A percentile compares a stretch with the other conserved stretches of the same genome.
phyloP scores from a whole-genome alignment of 1,139 yeast genomes.

The Kodamaea fungicola region DNA sequence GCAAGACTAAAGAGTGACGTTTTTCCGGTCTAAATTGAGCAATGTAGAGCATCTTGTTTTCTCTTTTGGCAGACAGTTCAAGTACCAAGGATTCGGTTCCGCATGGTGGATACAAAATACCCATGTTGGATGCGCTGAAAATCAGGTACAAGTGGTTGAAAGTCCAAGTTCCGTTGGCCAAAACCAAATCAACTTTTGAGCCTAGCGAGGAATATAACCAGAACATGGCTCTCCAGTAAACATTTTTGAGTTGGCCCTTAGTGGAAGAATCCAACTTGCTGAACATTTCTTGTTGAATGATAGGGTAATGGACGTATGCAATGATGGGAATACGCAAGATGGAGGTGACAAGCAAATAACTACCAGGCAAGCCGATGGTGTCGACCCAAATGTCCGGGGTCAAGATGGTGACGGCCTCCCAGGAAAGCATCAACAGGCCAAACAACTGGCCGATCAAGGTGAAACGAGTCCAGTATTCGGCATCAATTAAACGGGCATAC shows the following conservation, averaged over 20 bases:
- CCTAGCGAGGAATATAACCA: constrained; percentile 67
- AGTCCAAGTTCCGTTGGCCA: constrained; percentile 93
- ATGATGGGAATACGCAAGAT: constrained; percentile 68
- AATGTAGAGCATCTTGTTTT: constrained; percentile 63
- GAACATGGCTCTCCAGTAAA: constrained; percentile 71
- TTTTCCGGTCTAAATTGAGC: constrained; percentile 98
- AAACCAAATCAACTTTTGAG: constrained; percentile 57
- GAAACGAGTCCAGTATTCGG: constrained; percentile 70
- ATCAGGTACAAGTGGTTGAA: constrained; percentile 61
- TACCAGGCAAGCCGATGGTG: constrained; percentile 90
- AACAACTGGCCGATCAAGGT: constrained; percentile 86
- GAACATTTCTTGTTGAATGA: constrained; percentile 85
- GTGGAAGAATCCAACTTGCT: constrained; percentile 43
- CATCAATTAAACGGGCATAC: constrained; percentile 60
- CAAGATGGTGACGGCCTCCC: constrained; percentile 66
- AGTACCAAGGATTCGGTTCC: constrained; percentile 53
- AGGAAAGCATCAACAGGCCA: constrained; percentile 67
- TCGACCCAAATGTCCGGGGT: constrained; percentile 93
- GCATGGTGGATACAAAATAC: constrained; percentile 82
- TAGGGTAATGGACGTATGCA: constrained; percentile 92
- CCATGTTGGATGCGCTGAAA: constrained; percentile 50
- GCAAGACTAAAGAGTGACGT: constrained; percentile 70
- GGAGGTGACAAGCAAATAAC: constrained; percentile 57
- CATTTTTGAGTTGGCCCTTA: constrained; percentile 36
- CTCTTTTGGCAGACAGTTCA: constrained; percentile 27